Conservation (phyloP, 148 eudicot species). For the Drosera capensis region DNA sequence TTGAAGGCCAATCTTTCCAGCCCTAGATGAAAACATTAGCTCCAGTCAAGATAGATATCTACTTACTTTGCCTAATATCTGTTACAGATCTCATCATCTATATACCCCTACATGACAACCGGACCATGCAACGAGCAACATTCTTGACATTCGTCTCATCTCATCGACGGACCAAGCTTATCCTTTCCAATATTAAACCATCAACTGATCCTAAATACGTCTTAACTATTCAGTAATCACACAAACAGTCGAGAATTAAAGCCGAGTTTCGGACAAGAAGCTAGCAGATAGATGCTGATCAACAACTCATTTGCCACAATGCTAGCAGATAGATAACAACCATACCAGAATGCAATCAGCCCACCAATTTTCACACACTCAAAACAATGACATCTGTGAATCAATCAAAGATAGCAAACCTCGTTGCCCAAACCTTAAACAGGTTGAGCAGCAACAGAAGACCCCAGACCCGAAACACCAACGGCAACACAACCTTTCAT, state of each 20-base stretch:
- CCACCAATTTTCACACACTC: not conserved
- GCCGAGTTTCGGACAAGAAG: too few relatives aligned
- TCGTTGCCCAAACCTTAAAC: constrained; percentile 24
- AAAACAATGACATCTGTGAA: not conserved
- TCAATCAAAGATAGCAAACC: not conserved
- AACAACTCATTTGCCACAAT: too few relatives aligned
- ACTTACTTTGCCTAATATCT: not conserved
- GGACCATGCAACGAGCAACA: too few relatives aligned
- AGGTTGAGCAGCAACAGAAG: constrained; percentile 47
- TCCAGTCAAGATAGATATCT: not conserved
- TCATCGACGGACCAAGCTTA: too few relatives aligned
- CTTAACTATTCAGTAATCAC: too few relatives aligned
- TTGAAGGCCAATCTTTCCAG: constrained; percentile 72
- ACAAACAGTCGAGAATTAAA: too few relatives aligned
- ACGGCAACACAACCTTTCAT: constrained; percentile 61
- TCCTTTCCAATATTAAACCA: too few relatives aligned
- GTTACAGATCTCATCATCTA: not conserved
- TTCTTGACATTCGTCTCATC: too few relatives aligned
- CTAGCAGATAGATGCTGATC: too few relatives aligned
- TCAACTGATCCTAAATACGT: too few relatives aligned
- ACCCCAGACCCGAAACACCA: constrained; percentile 48
- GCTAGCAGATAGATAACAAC: too few relatives aligned
- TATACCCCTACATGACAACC: not conserved
- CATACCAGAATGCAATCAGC: not conserved
- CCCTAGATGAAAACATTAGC: constrained; percentile 19